Evolutionary conservation across 1,139 yeast genomes (phyloP).

Genomic region (Hansenula sp.): DNA sequence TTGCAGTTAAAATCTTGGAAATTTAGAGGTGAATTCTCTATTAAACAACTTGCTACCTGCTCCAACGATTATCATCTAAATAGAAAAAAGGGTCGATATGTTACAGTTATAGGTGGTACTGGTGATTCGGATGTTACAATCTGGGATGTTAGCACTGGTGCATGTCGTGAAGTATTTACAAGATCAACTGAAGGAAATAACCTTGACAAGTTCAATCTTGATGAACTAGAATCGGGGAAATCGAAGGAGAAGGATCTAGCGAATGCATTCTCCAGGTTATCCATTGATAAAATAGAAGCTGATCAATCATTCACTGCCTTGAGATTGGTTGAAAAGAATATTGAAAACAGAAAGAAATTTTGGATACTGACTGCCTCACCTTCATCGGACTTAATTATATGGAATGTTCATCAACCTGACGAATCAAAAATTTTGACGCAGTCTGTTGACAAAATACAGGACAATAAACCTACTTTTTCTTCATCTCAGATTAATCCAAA

Average conservation of each 20-base stretch:
- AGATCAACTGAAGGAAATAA: slow-evolving; percentile 31
- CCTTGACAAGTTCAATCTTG: slow-evolving; percentile 30
- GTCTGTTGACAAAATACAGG: slow-evolving; percentile 5
- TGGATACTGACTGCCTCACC: slow-evolving; percentile 32
- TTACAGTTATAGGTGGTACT: slow-evolving; percentile 67
- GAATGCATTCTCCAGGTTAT: neutral
- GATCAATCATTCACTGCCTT: slow-evolving; percentile 26
- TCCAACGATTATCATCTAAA: slow-evolving; percentile 33
- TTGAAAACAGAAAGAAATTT: slow-evolving; percentile 19
- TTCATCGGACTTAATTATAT: slow-evolving; percentile 38
- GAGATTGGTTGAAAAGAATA: slow-evolving; percentile 18
- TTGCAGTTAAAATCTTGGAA: slow-evolving; percentile 60
- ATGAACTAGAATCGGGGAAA: slow-evolving; percentile 8
- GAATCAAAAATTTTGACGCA: slow-evolving; percentile 37
- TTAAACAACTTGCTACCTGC: slow-evolving; percentile 40
- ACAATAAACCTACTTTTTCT: slow-evolving; percentile 26
- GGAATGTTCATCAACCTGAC: slow-evolving; percentile 42
- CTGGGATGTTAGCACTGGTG: slow-evolving; percentile 72
- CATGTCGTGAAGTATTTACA: slow-evolving; percentile 55
- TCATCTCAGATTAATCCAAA: slow-evolving; percentile 32
- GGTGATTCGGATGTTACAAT: slow-evolving; percentile 56
- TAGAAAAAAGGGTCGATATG: slow-evolving; percentile 33
- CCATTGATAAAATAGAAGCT: slow-evolving; percentile 4
- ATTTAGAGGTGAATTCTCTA: slow-evolving; percentile 44
- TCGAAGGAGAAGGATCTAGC: slow-evolving; percentile 4